A percentile compares a stretch with the other conserved stretches of the same genome.
These are phyloP conservation scores for Neurospora pannonica DNA, from an alignment of 495 filamentous ascomycete genomes.

Conservation along the genomic window DNA sequence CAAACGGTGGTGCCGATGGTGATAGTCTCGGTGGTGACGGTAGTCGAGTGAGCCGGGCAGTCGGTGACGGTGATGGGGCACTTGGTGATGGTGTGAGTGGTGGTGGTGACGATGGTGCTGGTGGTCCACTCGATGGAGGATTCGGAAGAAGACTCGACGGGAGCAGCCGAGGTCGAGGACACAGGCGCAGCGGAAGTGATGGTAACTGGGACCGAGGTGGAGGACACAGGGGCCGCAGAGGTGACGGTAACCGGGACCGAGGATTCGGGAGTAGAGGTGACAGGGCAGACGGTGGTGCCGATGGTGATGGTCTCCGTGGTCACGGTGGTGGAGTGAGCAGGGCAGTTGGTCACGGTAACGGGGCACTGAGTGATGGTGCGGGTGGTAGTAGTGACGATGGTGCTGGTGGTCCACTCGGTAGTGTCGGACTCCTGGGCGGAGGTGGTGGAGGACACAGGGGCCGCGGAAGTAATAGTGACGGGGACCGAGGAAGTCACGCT, in stretches of 20 bases:
- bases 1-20: slow-evolving; percentile 50
- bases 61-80: slow-evolving; percentile 46
- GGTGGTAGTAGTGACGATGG: slow-evolving; percentile 47
- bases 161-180: background rate
- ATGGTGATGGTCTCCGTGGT: slow-evolving; percentile 45
- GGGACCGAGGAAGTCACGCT: background rate
- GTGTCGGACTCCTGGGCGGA: background rate
- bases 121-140: slow-evolving; percentile 32
- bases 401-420: slow-evolving; percentile 40
- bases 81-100: slow-evolving; percentile 45
- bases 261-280: background rate
- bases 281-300: slow-evolving; percentile 45
- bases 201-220: background rate
- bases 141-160: background rate
- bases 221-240: too few relatives aligned
- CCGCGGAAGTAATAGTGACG: background rate
- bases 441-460: background rate
- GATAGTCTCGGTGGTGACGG: slow-evolving; percentile 43
- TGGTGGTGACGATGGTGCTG: slow-evolving; percentile 50
- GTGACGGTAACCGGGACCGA: background rate
- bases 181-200: background rate
- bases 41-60: slow-evolving; percentile 45
- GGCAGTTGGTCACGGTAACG: slow-evolving; percentile 46
- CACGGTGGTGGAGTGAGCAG: slow-evolving; percentile 40
- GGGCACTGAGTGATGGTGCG: slow-evolving; percentile 50